A percentile compares a stretch with the other conserved stretches of the same genome.
Evolutionary conservation across 2,329 filamentous ascomycete genomes (phyloP).

Genomic region (Pseudogymnoascus sp.): DNA sequence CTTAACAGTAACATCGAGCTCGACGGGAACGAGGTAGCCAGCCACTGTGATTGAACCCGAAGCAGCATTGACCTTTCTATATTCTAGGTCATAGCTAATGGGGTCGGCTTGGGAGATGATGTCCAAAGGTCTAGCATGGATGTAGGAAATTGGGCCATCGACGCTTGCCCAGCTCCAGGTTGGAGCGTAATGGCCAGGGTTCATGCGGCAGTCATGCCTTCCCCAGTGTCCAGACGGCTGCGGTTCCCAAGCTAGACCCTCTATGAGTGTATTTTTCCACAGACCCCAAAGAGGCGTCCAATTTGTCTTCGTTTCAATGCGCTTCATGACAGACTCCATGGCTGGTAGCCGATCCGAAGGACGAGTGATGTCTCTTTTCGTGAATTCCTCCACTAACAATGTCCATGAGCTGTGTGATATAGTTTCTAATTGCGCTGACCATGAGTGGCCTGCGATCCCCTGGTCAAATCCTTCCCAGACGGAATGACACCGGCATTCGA

Average conservation of each 20-base stretch:
- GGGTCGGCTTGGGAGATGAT: not conserved
- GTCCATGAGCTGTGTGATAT: not conserved
- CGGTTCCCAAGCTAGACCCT: not conserved
- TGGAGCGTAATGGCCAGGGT: not conserved
- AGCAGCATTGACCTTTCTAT: not conserved
- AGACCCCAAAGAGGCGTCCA: not conserved
- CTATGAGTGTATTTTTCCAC: not conserved
- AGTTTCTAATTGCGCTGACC: not conserved
- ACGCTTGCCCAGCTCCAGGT: not conserved
- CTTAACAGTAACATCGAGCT: not conserved
- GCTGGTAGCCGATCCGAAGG: not conserved
- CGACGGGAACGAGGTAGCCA: not conserved
- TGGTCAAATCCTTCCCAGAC: not conserved
- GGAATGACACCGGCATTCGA: not conserved
- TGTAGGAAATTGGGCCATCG: not conserved
- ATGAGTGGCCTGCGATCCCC: not conserved
- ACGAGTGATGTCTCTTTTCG: not conserved
- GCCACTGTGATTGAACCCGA: not conserved
- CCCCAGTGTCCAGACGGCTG: not conserved
- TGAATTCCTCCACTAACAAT: not conserved
- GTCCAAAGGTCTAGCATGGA: not conserved
- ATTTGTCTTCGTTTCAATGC: not conserved
- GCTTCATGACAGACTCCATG: not conserved
- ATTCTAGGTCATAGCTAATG: not conserved
- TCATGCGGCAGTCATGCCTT: not conserved